A percentile compares a stretch with the other conserved stretches of the same genome.
Evolutionary conservation across 2,329 filamentous ascomycete genomes (phyloP).

Genomic region (Balansia obtecta): DNA sequence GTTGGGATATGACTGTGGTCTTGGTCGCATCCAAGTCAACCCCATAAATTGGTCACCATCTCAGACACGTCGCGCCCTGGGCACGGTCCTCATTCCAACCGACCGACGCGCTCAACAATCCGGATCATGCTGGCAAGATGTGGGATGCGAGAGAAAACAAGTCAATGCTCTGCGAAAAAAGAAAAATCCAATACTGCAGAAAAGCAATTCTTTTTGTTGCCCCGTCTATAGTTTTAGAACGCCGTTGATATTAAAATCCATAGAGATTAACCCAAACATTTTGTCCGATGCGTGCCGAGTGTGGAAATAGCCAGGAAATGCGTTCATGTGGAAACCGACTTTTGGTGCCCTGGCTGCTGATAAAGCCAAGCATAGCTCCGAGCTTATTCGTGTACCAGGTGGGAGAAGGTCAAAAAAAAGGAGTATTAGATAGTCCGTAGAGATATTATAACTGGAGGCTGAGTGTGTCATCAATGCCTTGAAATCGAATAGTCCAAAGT

Average conservation of each 20-base stretch:
- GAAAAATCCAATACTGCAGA: conserved; percentile 5
- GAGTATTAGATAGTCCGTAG: conserved; percentile 9
- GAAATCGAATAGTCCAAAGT: background rate
- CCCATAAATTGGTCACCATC: conserved; percentile 10
- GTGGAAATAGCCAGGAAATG: conserved; percentile 1
- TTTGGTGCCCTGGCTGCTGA: conserved; percentile 22
- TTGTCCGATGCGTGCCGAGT: conserved; percentile 7
- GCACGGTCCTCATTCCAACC: conserved; percentile 18
- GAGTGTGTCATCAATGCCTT: background rate
- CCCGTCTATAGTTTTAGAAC: conserved; percentile 21
- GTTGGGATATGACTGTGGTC: background rate
- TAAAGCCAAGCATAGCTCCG: conserved; percentile 25
- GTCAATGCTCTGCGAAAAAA: conserved; percentile 3
- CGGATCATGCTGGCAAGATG: conserved; percentile 8
- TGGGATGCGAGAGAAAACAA: conserved; percentile 8
- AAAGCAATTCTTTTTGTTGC: conserved; percentile 10
- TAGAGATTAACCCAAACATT: conserved; percentile 4
- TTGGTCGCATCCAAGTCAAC: background rate
- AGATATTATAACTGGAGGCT: conserved; percentile 15
- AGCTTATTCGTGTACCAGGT: conserved; percentile 23
- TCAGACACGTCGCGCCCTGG: conserved; percentile 19
- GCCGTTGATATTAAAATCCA: conserved; percentile 12
- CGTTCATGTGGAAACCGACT: conserved; percentile 8
- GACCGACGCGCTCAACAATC: background rate
- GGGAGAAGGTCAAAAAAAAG: conserved; percentile 8